These are phyloP conservation scores for Crithidia thermophila DNA, from an alignment of 208 protist genomes.

Conservation along the genomic window DNA sequence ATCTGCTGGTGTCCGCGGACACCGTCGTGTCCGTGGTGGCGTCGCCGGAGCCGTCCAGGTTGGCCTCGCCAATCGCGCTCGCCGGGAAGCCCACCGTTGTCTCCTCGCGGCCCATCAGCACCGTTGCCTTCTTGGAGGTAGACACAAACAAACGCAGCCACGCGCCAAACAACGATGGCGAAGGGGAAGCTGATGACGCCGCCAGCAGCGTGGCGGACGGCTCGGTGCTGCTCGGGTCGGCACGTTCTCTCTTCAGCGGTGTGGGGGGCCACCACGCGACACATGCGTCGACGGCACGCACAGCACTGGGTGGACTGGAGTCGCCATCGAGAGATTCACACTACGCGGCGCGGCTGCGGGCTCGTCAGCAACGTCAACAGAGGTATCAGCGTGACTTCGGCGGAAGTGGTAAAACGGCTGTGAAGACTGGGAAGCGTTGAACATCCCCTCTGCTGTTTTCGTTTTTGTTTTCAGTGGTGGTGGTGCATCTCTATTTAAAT, in stretches of 20 bases:
- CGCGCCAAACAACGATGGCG: background rate
- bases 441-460: background rate
- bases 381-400: slow-evolving; percentile 17
- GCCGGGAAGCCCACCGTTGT: too few species aligned
- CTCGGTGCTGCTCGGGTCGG: slow-evolving; percentile 8
- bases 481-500: too few species aligned
- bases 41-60: background rate
- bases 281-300: background rate
- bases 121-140: slow-evolving; percentile 2
- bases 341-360: slow-evolving; percentile 23
- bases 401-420: background rate
- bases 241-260: background rate
- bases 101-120: slow-evolving; percentile 7
- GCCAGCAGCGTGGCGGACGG: background rate
- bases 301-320: too few species aligned
- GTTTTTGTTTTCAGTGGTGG: too few species aligned
- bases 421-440: background rate
- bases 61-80: too few species aligned
- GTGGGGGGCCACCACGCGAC: background rate
- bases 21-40: too few species aligned
- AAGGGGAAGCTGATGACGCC: too few species aligned
- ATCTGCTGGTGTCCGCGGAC: too few species aligned
- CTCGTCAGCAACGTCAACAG: slow-evolving; percentile 20
- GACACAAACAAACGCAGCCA: background rate
- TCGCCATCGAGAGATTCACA: background rate